Evolutionary conservation across 129 eudicot genomes (phyloP).

Genomic region (Logfia minima): DNA sequence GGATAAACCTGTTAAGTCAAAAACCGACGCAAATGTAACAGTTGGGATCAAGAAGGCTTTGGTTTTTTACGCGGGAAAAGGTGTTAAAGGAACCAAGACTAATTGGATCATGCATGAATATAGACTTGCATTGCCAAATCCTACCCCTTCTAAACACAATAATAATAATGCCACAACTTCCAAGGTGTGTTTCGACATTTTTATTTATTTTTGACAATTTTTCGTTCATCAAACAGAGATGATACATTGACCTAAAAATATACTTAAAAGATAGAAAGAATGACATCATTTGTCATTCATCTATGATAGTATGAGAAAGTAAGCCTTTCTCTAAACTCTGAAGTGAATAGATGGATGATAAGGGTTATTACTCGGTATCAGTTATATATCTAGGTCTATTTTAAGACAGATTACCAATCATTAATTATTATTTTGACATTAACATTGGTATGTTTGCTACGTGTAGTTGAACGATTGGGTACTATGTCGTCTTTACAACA

Average conservation of each 20-base stretch:
- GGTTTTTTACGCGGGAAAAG: conserved; percentile 41
- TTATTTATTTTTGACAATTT: background rate
- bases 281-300: too few relatives aligned
- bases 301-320: too few relatives aligned
- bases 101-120: conserved; percentile 52
- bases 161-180: background rate
- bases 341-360: too few relatives aligned
- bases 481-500: conserved; percentile 38
- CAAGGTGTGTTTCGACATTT: conserved; percentile 17
- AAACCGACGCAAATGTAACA: conserved; percentile 4
- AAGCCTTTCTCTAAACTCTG: too few relatives aligned
- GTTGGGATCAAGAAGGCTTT: conserved; percentile 40
- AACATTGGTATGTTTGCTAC: background rate
- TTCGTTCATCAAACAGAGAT: too few relatives aligned
- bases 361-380: too few relatives aligned
- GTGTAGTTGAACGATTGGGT: conserved; percentile 45
- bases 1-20: conserved; percentile 27
- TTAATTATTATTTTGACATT: background rate
- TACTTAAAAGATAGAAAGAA: too few relatives aligned
- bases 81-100: conserved; percentile 32
- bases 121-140: conserved; percentile 9
- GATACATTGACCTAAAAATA: too few relatives aligned
- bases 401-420: too few relatives aligned
- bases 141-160: background rate
- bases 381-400: too few relatives aligned